Evolutionary conservation across 805 yeast species (phyloP).

Genomic region (Metschnikowia drakensbergensis): DNA sequence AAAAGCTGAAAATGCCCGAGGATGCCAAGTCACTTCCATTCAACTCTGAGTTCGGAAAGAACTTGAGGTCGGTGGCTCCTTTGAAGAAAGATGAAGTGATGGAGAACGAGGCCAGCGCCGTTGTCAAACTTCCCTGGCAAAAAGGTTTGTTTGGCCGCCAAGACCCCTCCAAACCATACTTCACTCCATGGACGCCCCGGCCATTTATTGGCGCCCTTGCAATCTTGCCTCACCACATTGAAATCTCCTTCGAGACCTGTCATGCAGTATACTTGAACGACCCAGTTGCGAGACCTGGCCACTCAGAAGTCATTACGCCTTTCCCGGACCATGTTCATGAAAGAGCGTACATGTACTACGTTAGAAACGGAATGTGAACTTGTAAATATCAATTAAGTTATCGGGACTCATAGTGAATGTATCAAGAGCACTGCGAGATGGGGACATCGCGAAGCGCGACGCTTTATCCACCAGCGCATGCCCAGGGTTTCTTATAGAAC

Average conservation of each 20-base stretch:
- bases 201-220: slow-evolving; percentile 92
- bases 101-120: slow-evolving; percentile 49
- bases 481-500: slow-evolving; percentile 30
- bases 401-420: neutral
- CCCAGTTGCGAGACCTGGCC: slow-evolving; percentile 96
- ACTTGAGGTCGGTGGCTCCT: slow-evolving; percentile 31
- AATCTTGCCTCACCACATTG: slow-evolving; percentile 86
- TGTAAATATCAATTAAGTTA: slow-evolving; percentile 13
- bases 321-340: slow-evolving; percentile 78
- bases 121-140: slow-evolving; percentile 76
- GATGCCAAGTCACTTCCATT: slow-evolving; percentile 26
- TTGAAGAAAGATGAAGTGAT: slow-evolving; percentile 42
- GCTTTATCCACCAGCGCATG: slow-evolving; percentile 16
- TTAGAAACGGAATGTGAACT: slow-evolving; percentile 57
- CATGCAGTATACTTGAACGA: slow-evolving; percentile 96
- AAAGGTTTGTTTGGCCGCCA: slow-evolving; percentile 71
- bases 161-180: slow-evolving; percentile 74
- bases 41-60: slow-evolving; percentile 24
- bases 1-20: slow-evolving; percentile 27
- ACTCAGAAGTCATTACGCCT: slow-evolving; percentile 92
- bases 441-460: neutral
- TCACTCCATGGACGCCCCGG: slow-evolving; percentile 96
- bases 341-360: slow-evolving; percentile 92
- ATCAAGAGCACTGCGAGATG: neutral
- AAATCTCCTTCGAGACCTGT: slow-evolving; percentile 84